Conservation (phyloP, 768 basidiomycete species). For the Infundibulicybe gibba region DNA sequence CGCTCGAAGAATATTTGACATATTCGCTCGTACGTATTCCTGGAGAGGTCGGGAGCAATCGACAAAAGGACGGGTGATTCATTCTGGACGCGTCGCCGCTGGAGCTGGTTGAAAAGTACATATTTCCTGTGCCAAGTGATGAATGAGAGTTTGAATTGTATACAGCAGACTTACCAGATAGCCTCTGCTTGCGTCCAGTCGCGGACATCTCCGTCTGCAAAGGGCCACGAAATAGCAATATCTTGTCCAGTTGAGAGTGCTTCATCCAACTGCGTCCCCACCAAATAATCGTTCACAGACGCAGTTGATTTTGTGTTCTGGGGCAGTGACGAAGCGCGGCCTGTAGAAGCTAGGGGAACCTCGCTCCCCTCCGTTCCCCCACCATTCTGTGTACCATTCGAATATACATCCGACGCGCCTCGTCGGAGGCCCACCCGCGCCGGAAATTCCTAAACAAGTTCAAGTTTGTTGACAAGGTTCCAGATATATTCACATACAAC, state of each 20-base stretch:
- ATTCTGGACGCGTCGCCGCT: conserved; percentile 78
- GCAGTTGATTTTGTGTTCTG: conserved; percentile 39
- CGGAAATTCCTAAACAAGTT: conserved; percentile 55
- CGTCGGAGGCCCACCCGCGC: conserved; percentile 79
- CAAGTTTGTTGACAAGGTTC: conserved; percentile 2
- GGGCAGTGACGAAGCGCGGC: conserved; percentile 43
- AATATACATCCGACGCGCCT: conserved; percentile 29
- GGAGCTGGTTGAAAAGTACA: conserved; percentile 69
- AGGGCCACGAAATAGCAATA: conserved; percentile 77
- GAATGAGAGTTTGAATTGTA: not conserved
- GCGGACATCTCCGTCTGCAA: conserved; percentile 64
- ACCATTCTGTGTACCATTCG: conserved; percentile 21
- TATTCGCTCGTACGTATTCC: conserved; percentile 64
- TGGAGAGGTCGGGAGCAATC: conserved; percentile 60
- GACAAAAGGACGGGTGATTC: conserved; percentile 84
- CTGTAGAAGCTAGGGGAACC: conserved; percentile 35
- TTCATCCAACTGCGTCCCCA: conserved; percentile 78
- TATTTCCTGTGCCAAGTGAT: conserved; percentile 62
- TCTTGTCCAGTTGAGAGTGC: conserved; percentile 74
- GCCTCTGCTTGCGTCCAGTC: conserved; percentile 90
- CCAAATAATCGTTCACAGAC: conserved; percentile 75
- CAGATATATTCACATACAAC: conserved; percentile 39
- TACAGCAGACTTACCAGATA: conserved; percentile 58
- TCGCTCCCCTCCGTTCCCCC: conserved; percentile 12
- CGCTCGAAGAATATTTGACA: conserved; percentile 90